phyloP scores from a whole-genome alignment of 2,329 filamentous ascomycete genomes.

The Seiridium cupressi region DNA sequence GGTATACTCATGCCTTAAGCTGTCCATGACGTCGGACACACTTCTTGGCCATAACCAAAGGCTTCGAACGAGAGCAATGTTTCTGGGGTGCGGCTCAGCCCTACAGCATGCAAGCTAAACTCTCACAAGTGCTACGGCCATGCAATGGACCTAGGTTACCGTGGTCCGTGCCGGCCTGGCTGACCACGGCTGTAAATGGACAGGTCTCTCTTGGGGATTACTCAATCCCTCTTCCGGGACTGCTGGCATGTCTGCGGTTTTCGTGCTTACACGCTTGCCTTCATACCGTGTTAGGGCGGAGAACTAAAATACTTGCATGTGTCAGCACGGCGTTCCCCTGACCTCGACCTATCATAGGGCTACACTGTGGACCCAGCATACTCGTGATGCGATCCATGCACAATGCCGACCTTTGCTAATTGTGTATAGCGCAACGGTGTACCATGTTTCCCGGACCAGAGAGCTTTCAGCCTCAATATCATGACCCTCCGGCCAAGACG shows the following conservation, averaged over 20 bases:
- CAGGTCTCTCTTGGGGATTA: neutral
- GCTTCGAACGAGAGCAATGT: no score
- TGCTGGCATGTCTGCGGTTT: no score
- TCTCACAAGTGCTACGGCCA: neutral
- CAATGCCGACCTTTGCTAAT: neutral
- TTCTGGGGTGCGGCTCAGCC: constrained; percentile 8
- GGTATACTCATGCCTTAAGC: no score
- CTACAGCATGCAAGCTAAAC: constrained; percentile 1
- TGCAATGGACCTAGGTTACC: neutral
- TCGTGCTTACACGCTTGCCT: no score
- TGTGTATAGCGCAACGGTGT: neutral
- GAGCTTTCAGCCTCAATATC: neutral
- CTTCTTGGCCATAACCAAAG: no score
- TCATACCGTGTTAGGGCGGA: no score
- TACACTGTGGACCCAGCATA: no score
- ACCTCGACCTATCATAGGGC: neutral
- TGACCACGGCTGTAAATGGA: neutral
- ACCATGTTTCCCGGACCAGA: neutral
- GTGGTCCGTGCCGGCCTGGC: neutral
- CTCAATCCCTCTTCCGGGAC: no score
- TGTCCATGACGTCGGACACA: no score
- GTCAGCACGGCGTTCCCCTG: no score
- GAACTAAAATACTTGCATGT: no score
- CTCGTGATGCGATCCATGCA: neutral
- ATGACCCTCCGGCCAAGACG: neutral